Evolutionary conservation across 2,329 filamentous ascomycete species (phyloP), one percentile per base, ranked within the genome.

Genomic region (Ploettnerulaceae sp.): DNA sequence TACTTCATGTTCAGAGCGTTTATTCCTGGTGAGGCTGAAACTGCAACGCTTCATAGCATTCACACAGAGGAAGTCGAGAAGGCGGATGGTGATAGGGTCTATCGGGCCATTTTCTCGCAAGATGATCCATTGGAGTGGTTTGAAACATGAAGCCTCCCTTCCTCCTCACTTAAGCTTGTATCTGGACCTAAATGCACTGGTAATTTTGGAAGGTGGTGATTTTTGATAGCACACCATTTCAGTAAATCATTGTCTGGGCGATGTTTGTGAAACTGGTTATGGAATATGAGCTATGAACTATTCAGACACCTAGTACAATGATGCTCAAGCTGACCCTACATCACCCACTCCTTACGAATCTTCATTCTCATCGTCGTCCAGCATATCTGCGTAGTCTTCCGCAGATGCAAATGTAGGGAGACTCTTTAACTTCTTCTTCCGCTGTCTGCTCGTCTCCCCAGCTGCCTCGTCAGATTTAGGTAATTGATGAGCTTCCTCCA

Each of bases 371-470:
- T 93, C 87, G 54, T 80, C 77, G 3, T 75, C 86, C 64, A 95
- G 68, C 69, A 95, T 75, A 59, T 85, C 86, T 12, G 89, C 91
- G 67, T 97, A 98, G 65, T 97, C 93, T 45, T 97, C 93, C 24
- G 77, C 85, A 24, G 88, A 94, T 15, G 94, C 93, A 71, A 98
- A 98, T 26, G 82, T 94, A 5, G 93, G 93, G 57, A 98, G 72
- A 54, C 81, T 81, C 76, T 89, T 95, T 66, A 97, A 74, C 71
- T 88, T 88, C 75, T 84, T 89, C 70, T 78, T 83, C 70, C 86
- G 87, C 64, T 79, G 76, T 58, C 73, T 75, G 51, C 63, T 64
- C 38, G 62, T 63, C 54, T 67, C 60, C 37, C 70, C 71, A 7
- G 70, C 68, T 24, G 22, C 67, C 70, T 9, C 66, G 59, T 12